phyloP scores from a whole-genome alignment of 1,139 yeast genomes.

The Suhomyces anneliseae region DNA sequence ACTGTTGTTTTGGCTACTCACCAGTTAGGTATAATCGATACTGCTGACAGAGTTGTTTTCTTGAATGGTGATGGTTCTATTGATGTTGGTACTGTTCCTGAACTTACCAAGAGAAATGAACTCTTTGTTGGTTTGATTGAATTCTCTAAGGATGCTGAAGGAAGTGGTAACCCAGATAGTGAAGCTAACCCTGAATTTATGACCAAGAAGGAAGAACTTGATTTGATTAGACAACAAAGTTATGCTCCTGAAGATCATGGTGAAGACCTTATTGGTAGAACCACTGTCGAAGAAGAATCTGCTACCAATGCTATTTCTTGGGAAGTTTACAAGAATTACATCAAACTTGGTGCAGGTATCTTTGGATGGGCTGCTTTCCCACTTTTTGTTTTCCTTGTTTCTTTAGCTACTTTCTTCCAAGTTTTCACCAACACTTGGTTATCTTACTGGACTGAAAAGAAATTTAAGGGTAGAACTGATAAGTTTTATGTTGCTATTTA shows the following conservation, averaged over 20 bases:
- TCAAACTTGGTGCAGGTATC: constrained; percentile 58
- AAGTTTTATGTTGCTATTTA: constrained; percentile 32
- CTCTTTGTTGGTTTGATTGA: constrained; percentile 31
- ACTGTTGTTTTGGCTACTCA: constrained; percentile 42
- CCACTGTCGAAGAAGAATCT: constrained; percentile 38
- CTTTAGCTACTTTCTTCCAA: constrained; percentile 26
- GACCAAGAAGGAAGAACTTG: constrained; percentile 7
- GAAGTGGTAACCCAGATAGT: neutral
- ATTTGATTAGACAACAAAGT: constrained; percentile 9
- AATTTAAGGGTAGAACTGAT: constrained; percentile 22
- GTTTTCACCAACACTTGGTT: constrained; percentile 38
- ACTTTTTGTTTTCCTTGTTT: constrained; percentile 22
- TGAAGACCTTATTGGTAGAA: constrained; percentile 20
- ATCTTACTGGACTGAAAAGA: constrained; percentile 37
- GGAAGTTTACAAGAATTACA: constrained; percentile 44
- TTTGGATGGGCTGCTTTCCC: constrained; percentile 37
- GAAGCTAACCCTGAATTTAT: constrained; percentile 5
- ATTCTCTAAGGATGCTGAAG: constrained; percentile 14
- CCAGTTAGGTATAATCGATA: constrained; percentile 34
- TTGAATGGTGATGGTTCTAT: constrained; percentile 37
- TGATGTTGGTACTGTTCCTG: constrained; percentile 33
- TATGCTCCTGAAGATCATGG: constrained; percentile 1
- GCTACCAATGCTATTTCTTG: constrained; percentile 37
- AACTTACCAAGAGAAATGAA: constrained; percentile 25
- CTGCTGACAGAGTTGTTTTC: constrained; percentile 35